phyloP scores from a whole-genome alignment of 2,329 filamentous ascomycete genomes.

The Aspergillus luchuensis region DNA sequence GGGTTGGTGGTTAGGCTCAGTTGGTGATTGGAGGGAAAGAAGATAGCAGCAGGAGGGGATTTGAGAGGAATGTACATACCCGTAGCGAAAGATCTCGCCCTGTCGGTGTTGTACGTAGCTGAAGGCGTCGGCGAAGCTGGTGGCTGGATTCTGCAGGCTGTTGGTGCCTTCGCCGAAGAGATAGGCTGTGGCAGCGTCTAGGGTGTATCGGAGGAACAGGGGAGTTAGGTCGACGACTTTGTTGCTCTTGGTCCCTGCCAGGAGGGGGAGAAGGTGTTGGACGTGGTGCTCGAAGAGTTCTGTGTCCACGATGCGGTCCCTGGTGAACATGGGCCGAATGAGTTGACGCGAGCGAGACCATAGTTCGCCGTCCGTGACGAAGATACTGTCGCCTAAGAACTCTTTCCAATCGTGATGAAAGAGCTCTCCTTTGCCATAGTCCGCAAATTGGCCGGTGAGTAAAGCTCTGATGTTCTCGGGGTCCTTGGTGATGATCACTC shows the following conservation, averaged over 20 bases:
- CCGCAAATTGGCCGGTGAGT: slow-evolving; percentile 80
- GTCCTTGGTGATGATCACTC: slow-evolving; percentile 76
- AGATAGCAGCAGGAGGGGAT: not conserved
- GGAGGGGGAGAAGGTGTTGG: slow-evolving; percentile 67
- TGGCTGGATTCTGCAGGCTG: slow-evolving; percentile 60
- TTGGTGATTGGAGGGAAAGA: not conserved
- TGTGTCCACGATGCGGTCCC: slow-evolving; percentile 80
- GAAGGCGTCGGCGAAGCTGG: slow-evolving; percentile 80
- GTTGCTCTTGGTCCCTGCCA: slow-evolving; percentile 54
- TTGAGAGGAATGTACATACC: slow-evolving; percentile 41
- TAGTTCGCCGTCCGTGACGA: slow-evolving; percentile 73
- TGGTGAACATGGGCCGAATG: slow-evolving; percentile 83
- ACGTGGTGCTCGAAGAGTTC: slow-evolving; percentile 81
- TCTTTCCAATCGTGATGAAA: slow-evolving; percentile 76
- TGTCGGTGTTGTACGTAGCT: slow-evolving; percentile 76
- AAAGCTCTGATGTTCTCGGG: slow-evolving; percentile 91
- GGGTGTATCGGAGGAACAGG: slow-evolving; percentile 77
- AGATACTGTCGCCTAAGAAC: slow-evolving; percentile 84
- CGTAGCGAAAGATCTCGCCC: slow-evolving; percentile 65
- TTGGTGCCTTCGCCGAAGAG: slow-evolving; percentile 75
- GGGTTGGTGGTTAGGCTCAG: not conserved
- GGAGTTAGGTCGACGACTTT: slow-evolving; percentile 69
- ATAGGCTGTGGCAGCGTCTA: slow-evolving; percentile 86
- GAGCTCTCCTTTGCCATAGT: slow-evolving; percentile 75
- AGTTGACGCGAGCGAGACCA: slow-evolving; percentile 86